Evolutionary conservation across 1,284 basidiomycete species (phyloP), one percentile per base, ranked within the genome.

Genomic region (Cryptococcus neoformans): DNA sequence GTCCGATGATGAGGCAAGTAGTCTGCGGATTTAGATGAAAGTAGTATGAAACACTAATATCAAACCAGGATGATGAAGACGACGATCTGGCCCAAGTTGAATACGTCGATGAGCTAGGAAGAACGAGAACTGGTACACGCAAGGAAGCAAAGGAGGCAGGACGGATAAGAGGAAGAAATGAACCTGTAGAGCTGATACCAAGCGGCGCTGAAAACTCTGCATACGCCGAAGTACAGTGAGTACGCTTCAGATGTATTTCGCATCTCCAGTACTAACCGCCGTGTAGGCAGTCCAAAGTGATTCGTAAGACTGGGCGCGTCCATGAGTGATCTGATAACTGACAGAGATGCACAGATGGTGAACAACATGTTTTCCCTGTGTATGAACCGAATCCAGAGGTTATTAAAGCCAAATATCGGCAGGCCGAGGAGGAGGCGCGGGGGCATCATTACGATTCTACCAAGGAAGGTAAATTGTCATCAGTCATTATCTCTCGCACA

Each of bases 351-450:
- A 21, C 40, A 61, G 71, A 88, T 57, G 90, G 86, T 53, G 89
- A 93, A 82, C 66, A 87, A 84, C 69, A 85, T 83, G 79, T 74
- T 57, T 97, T 93, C 75, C 92, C 92, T 0, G 84, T 88, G 0
- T 96, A 92, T 68, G 84, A 87, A 66, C 90, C 89, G 5, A 85
- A 88, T n/a, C 83, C 82, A 1, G 91, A 92, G 59, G 85, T 88
- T 0, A 80, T 92, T 4, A 81, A 83, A 37, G 78, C 82, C 6
- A 90, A 93, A 70, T 96, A 90, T 71, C 87, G 92, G 66, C 83
- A 88, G 0, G 81, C 84, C 0, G 80, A 80, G 49, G 92, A 95
- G 72, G 84, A 70, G 35, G 71, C 88, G 0, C 81, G 90, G 3
- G 82, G 84, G 14, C 78, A 83, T 14, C 91, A 94, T 72, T 98